Evolutionary conservation across 768 basidiomycete species (phyloP).

Genomic region (Suillus variegatus): DNA sequence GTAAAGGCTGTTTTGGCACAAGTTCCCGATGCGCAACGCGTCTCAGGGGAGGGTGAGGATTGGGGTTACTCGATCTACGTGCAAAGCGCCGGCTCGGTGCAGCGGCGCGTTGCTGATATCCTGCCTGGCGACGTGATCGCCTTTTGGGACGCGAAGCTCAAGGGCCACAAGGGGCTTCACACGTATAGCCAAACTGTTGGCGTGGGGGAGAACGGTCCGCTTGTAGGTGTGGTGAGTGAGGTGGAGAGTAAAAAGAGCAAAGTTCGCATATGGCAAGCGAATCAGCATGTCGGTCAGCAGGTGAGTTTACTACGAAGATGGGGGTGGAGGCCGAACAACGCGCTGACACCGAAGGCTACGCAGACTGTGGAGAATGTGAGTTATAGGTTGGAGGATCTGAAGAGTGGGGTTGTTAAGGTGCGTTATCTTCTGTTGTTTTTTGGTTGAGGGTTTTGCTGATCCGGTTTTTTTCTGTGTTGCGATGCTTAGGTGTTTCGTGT

Average conservation of each 20-base stretch:
- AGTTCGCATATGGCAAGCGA: constrained; percentile 82
- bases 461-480: not conserved
- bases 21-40: constrained; percentile 60
- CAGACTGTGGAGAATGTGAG: constrained; percentile 76
- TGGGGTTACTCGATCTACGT: constrained; percentile 79
- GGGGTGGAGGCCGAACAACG: constrained; percentile 32
- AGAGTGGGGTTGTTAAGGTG: constrained; percentile 82
- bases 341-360: constrained; percentile 36
- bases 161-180: constrained; percentile 77
- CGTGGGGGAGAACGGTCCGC: constrained; percentile 46
- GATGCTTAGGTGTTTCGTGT: constrained; percentile 39
- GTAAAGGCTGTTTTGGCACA: constrained; percentile 64
- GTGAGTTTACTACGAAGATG: constrained; percentile 43
- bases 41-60: constrained; percentile 31
- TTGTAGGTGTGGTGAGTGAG: constrained; percentile 78
- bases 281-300: constrained; percentile 83
- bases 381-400: constrained; percentile 87
- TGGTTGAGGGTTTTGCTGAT: constrained; percentile 13
- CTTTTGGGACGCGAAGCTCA: constrained; percentile 75
- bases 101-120: constrained; percentile 75
- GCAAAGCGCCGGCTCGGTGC: constrained; percentile 67
- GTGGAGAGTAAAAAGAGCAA: constrained; percentile 89
- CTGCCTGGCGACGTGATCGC: constrained; percentile 84
- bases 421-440: constrained; percentile 9
- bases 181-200: constrained; percentile 65